Base-by-base conservation (phyloP, 129 eudicot genomes). In the Flaveria ramosissima region DNA sequence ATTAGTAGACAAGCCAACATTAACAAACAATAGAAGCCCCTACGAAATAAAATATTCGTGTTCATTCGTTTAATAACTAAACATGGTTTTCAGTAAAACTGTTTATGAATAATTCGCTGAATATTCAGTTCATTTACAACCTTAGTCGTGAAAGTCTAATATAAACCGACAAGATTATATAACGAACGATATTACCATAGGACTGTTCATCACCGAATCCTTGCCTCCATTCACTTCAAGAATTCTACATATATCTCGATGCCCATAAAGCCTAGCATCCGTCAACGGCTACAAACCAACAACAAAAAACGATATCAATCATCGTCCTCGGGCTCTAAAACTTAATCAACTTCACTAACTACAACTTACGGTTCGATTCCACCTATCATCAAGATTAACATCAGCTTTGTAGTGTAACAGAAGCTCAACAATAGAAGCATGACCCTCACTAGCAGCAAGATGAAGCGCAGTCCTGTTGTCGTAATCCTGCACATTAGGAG, bases 401-500 rank as follows among this genome's bases (percentile, higher is more conserved):
- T 86, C 84, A 17, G 91, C 95, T 46, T 89, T 80, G 78, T 89
- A 89, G 63, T 86, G 89, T 56, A 89, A 77, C 23, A 89, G 89
- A 75, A 89, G 89, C 85, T 89, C 89, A 32, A 89, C 95, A 83
- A 89, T 89, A 1, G 91, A 89, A 26, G 95, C 91, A 76, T 89
- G 91, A 6, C 95, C 95, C 68, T 89, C 95, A 53, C 95, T 89
- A 56, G 95, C 95, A 14, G 95, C 95, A 47, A 89, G 81, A 72
- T 86, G 95, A 76, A 89, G 91, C 61, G 91, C 95, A 21, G 95
- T 89, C 72, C 95, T 32, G 24, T 83, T 72, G 55, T 89, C 95
- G 42, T 89, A 86, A 83, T 89, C 95, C 80, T 89, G 95, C 27
- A 89, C 91, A 72, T 86, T 85, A 26, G 91, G 91, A 4, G 85